Evolutionary conservation across 495 filamentous ascomycete species (phyloP).

Genomic region (Penicillium cosmopolitanum): DNA sequence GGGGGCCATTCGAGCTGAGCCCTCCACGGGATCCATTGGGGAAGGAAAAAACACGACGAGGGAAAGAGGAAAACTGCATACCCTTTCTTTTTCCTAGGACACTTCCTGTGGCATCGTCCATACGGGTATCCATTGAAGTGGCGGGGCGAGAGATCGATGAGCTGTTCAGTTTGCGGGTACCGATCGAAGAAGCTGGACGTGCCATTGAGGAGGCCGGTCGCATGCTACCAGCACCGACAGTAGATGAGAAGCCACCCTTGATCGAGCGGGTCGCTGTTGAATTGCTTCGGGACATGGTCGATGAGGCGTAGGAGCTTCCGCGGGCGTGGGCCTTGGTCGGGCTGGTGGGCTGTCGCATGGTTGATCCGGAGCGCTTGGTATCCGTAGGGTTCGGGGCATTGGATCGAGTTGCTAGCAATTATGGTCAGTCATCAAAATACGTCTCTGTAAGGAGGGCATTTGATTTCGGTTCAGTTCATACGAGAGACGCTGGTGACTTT

Average conservation of each 20-base stretch:
- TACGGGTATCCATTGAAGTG: slow-evolving; percentile 62
- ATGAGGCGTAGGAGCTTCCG: slow-evolving; percentile 48
- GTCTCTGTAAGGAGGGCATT: not conserved
- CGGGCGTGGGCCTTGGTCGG: slow-evolving; percentile 44
- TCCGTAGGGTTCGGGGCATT: slow-evolving; percentile 54
- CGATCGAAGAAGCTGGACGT: slow-evolving; percentile 52
- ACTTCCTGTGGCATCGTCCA: slow-evolving; percentile 45
- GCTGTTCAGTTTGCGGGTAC: slow-evolving; percentile 45
- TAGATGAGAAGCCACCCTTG: slow-evolving; percentile 56
- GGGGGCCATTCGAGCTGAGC: not conserved
- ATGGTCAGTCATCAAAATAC: not conserved
- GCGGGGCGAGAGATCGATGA: slow-evolving; percentile 57
- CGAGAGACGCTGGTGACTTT: slow-evolving; percentile 38
- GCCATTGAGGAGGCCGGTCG: slow-evolving; percentile 52
- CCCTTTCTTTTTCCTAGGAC: slow-evolving; percentile 67
- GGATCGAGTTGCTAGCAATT: slow-evolving; percentile 51
- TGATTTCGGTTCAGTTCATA: slow-evolving; percentile 23
- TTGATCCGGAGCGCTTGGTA: slow-evolving; percentile 39
- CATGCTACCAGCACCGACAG: slow-evolving; percentile 51
- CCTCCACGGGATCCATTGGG: slow-evolving; percentile 24
- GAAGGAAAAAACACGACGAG: slow-evolving; percentile 26
- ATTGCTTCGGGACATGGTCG: slow-evolving; percentile 45
- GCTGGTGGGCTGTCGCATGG: slow-evolving; percentile 34
- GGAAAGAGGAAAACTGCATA: slow-evolving; percentile 54
- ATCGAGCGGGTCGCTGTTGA: slow-evolving; percentile 56